phyloP scores from a whole-genome alignment of 2,329 filamentous ascomycete species.

The Arthroderma sp. region DNA sequence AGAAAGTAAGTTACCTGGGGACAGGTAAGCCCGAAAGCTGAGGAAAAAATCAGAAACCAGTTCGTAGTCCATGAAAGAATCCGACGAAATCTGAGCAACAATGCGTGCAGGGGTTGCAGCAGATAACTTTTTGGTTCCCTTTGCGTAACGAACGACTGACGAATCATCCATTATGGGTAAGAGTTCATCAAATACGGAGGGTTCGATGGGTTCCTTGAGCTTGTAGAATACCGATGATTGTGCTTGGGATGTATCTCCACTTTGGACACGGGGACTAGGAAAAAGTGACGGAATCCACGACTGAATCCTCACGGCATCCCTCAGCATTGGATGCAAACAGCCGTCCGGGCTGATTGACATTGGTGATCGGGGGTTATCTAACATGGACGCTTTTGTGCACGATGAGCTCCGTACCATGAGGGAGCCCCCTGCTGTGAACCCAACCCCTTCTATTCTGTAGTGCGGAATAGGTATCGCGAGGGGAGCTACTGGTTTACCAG shows the following conservation, averaged over 20 bases:
- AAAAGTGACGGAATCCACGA: slow-evolving; percentile 28
- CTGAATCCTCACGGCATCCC: slow-evolving; percentile 10
- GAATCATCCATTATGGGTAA: slow-evolving; percentile 72
- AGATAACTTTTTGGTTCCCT: slow-evolving; percentile 57
- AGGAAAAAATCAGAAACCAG: slow-evolving; percentile 95
- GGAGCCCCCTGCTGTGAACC: slow-evolving; percentile 64
- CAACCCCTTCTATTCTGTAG: slow-evolving; percentile 69
- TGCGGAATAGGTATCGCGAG: slow-evolving; percentile 69
- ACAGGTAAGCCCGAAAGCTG: slow-evolving; percentile 79
- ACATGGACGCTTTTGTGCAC: slow-evolving; percentile 51
- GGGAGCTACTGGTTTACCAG: slow-evolving; percentile 43
- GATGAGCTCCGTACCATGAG: slow-evolving; percentile 69
- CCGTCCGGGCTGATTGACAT: slow-evolving; percentile 34
- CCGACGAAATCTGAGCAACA: slow-evolving; percentile 91
- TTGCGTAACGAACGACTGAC: slow-evolving; percentile 68
- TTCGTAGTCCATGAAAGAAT: slow-evolving; percentile 91
- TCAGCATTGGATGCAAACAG: slow-evolving; percentile 12
- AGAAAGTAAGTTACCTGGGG: slow-evolving; percentile 59
- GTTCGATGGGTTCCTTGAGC: slow-evolving; percentile 49
- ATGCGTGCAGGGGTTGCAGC: slow-evolving; percentile 84
- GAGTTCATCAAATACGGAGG: slow-evolving; percentile 62
- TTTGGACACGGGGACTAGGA: slow-evolving; percentile 19
- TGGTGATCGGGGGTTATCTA: slow-evolving; percentile 57
- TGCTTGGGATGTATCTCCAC: slow-evolving; percentile 20
- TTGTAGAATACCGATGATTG: slow-evolving; percentile 31